These are phyloP conservation scores for Mortierella sp. DNA, from an alignment of 371 early-diverging fungal species.

Conservation along the genomic window DNA sequence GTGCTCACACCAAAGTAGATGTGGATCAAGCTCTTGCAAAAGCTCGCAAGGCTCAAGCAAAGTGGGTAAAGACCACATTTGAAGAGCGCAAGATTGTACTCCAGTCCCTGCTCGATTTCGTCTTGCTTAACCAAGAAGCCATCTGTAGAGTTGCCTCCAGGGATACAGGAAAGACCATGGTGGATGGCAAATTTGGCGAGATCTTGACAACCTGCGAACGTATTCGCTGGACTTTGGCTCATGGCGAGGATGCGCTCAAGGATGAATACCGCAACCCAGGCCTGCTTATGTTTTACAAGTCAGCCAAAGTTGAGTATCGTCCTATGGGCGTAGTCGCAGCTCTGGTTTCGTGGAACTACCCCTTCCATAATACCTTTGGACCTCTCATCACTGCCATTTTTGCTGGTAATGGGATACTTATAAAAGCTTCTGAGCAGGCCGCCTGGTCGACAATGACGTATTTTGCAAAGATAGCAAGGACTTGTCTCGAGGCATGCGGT, in stretches of 20 bases:
- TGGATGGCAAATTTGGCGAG: conserved; percentile 90
- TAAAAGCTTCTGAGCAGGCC: conserved; percentile 88
- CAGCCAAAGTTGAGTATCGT: conserved; percentile 81
- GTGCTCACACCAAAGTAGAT: conserved; percentile 68
- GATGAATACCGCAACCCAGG: conserved; percentile 80
- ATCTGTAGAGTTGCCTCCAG: conserved; percentile 84
- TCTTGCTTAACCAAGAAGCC: conserved; percentile 81
- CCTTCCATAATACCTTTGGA: conserved; percentile 87
- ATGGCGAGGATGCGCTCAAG: conserved; percentile 80
- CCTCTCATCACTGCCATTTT: conserved; percentile 88
- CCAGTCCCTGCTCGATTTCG: conserved; percentile 76
- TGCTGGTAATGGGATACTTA: conserved; percentile 87
- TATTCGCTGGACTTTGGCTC: conserved; percentile 84
- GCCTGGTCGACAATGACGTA: conserved; percentile 82
- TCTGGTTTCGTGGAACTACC: conserved; percentile 89
- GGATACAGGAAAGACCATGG: conserved; percentile 89
- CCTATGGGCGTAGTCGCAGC: conserved; percentile 88
- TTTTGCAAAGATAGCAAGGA: conserved; percentile 73
- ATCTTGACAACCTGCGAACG: conserved; percentile 85
- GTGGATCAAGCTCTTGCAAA: conserved; percentile 68
- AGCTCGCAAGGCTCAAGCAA: conserved; percentile 76
- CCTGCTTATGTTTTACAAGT: conserved; percentile 82
- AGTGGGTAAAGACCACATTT: conserved; percentile 82
- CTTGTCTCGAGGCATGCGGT: conserved; percentile 77
- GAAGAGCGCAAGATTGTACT: conserved; percentile 83